Base-by-base conservation (phyloP, 306 rosid genomes). In the Pueraria montana region DNA sequence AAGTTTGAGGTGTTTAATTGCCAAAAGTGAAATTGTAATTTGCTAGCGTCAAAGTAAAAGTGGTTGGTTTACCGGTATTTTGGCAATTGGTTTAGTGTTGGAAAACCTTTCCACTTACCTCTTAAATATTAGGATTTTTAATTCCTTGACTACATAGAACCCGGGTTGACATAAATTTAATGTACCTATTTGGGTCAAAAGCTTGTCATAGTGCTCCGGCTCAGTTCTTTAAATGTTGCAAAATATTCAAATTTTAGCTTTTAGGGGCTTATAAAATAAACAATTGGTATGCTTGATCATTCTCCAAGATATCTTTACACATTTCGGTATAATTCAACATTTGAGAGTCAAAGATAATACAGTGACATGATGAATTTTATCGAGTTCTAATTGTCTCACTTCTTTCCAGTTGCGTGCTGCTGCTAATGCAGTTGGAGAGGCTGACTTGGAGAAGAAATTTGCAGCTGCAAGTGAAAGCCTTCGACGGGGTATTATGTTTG, bases 401-500 rank as follows among this genome's bases (percentile, higher is more conserved):
- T 78, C 59, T 73, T 84, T 84, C 34, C 85, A 93, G 99, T 88
- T 96, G 91, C 91, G 90, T 30, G 91, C 88, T 55, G 94, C 98
- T 81, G 98, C 99, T 48, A 85, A 91, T 65, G 99, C 99, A 9
- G 99, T 96, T 17, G 98, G 99, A 64, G 99, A 96, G 84, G 91
- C 52, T 23, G 90, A 85, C 72, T 89, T 94, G 85, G 98, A 96
- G 85, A 89, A 86, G 80, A 96, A 94, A 82, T 96, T 96, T 85
- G 85, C 91, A 11, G 94, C 92, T 11, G 99, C 97, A 32, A 90
- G 98, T 21, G 96, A 92, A 82, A 96, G 99, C 89, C 96, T 96
- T 48, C 94, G 94, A 30, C 91, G 99, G 59, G 99, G 99, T 84
- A 94, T 96, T 77, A 96, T 96, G 98, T 96, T 93, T 85, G 96